Percentiles rank a stretch among this genome's conserved stretches.
phyloP scores from a whole-genome alignment of 2,329 filamentous ascomycete species.

The Davidsoniella virescens region DNA sequence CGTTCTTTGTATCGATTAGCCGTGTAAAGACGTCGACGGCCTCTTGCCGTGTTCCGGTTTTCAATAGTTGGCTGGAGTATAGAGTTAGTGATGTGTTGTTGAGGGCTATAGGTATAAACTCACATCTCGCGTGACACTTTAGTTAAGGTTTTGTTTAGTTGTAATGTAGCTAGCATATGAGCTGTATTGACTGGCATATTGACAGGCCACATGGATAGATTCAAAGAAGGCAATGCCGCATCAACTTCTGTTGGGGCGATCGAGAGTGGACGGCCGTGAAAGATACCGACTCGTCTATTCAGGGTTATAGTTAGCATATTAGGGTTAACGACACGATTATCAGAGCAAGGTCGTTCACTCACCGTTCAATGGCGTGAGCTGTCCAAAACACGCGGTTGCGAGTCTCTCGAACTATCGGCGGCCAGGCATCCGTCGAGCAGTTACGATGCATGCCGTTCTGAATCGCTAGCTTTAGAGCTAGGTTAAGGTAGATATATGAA shows the following conservation, averaged over 20 bases:
- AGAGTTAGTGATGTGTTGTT: conserved; percentile 4
- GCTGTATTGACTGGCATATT: conserved; percentile 27
- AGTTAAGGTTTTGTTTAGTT: conserved; percentile 22
- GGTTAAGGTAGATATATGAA: conserved; percentile 39
- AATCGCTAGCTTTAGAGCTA: conserved; percentile 40
- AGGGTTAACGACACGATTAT: too few species aligned
- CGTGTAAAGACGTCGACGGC: conserved; percentile 20
- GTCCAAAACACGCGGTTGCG: conserved; percentile 43
- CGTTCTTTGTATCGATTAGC: conserved; percentile 22
- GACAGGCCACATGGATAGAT: conserved; percentile 26
- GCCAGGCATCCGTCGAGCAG: conserved; percentile 30
- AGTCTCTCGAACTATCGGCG: conserved; percentile 32
- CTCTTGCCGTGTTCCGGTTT: conserved; percentile 20
- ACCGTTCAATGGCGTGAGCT: conserved; percentile 39
- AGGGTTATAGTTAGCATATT: conserved; percentile 1
- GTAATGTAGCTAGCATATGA: conserved; percentile 29
- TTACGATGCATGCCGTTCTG: conserved; percentile 44
- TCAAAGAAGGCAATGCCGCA: conserved; percentile 32
- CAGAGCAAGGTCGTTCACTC: conserved; percentile 10
- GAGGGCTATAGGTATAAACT: conserved; percentile 5
- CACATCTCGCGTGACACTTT: conserved; percentile 26
- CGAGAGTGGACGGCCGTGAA: conserved; percentile 39
- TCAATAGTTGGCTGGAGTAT: conserved; percentile 20
- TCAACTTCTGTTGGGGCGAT: conserved; percentile 36
- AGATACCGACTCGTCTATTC: conserved; percentile 34